Conservation (phyloP, 495 filamentous ascomycete genomes). For the Pyrenula massariospora region DNA sequence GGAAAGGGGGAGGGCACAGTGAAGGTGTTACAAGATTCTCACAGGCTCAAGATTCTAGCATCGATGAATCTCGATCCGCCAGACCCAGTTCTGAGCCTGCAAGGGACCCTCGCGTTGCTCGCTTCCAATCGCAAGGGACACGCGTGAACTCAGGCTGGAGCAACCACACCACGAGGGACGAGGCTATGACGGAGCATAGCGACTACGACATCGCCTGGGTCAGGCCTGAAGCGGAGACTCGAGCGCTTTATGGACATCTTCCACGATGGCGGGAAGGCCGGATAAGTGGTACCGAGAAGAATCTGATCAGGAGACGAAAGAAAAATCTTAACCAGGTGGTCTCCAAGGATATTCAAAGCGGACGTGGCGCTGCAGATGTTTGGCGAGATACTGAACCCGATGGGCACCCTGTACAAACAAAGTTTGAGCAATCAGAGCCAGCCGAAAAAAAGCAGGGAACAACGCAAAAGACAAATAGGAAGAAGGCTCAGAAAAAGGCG, state of each 20-base stretch:
- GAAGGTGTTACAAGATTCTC: not conserved
- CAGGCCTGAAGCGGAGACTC: not conserved
- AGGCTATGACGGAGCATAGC: not conserved
- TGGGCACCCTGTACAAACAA: no score
- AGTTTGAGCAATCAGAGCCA: no score
- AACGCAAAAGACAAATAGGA: not conserved
- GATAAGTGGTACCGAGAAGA: not conserved
- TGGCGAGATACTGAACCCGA: no score
- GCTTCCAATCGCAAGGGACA: not conserved
- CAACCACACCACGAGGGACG: not conserved
- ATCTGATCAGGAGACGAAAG: not conserved
- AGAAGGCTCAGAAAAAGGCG: not conserved
- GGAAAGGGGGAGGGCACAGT: not conserved
- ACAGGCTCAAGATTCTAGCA: not conserved
- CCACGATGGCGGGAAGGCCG: not conserved
- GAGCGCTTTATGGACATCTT: not conserved
- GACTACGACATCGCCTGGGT: not conserved
- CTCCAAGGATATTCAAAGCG: no score
- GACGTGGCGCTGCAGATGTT: no score
- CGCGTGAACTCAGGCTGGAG: not conserved
- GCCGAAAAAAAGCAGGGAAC: not conserved
- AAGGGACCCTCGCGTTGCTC: not conserved
- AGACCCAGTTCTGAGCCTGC: not conserved
- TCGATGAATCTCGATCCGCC: not conserved
- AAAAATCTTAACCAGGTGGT: no score